phyloP scores from a whole-genome alignment of 2,329 filamentous ascomycete genomes.

The Aulographum hederae region DNA sequence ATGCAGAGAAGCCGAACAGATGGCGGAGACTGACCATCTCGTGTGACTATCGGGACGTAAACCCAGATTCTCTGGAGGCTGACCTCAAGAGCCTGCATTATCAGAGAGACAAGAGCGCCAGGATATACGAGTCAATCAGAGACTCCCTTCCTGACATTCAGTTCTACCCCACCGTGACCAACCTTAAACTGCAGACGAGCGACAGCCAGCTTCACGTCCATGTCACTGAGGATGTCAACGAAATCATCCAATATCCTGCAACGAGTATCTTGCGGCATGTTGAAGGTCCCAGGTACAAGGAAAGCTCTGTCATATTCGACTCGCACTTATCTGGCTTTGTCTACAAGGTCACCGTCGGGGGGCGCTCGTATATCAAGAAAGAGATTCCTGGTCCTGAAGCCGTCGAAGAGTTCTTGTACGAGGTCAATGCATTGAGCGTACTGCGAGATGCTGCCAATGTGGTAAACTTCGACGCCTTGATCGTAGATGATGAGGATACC shows the following conservation, averaged over 20 bases:
- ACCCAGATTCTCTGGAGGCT: slow-evolving; percentile 57
- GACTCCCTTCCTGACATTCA: slow-evolving; percentile 86
- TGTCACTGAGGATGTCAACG: slow-evolving; percentile 92
- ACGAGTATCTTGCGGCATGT: slow-evolving; percentile 59
- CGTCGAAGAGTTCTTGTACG: slow-evolving; percentile 91
- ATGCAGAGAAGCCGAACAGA: slow-evolving; percentile 56
- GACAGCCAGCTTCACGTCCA: slow-evolving; percentile 84
- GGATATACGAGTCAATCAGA: slow-evolving; percentile 87
- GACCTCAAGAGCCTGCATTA: slow-evolving; percentile 62
- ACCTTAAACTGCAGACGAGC: slow-evolving; percentile 78
- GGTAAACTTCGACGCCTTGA: slow-evolving; percentile 71
- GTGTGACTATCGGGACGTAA: slow-evolving; percentile 72
- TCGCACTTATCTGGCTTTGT: slow-evolving; percentile 94
- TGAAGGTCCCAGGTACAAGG: slow-evolving; percentile 10
- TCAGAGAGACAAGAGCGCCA: slow-evolving; percentile 80
- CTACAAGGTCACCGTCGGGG: slow-evolving; percentile 67
- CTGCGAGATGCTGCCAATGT: slow-evolving; percentile 57
- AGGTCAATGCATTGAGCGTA: slow-evolving; percentile 82
- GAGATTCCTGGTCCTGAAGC: slow-evolving; percentile 93
- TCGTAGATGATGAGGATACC: slow-evolving; percentile 59
- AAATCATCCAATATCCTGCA: slow-evolving; percentile 76
- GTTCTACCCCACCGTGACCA: slow-evolving; percentile 91
- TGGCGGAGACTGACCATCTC: slow-evolving; percentile 89
- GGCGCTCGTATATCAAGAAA: slow-evolving; percentile 64
- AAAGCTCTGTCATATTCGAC: slow-evolving; percentile 66